Evolutionary conservation across 2,329 filamentous ascomycete genomes (phyloP).

Genomic region (Claviceps arundinis): DNA sequence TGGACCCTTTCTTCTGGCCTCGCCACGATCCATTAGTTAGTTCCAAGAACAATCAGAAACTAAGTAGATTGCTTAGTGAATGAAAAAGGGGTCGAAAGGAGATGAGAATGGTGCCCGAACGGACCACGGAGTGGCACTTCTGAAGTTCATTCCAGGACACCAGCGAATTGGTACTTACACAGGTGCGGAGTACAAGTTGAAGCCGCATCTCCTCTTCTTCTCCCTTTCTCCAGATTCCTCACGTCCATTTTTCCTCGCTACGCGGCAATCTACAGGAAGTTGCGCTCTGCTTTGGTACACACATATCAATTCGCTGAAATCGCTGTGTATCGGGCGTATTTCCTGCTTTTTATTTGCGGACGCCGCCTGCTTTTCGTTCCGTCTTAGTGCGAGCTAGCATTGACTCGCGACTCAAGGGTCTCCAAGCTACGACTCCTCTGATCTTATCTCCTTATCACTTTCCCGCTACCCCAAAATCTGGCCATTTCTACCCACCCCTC

Average conservation of each 20-base stretch:
- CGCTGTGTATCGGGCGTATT: background rate
- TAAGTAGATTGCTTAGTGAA: too few species aligned
- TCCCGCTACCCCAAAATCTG: background rate
- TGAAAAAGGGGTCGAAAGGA: background rate
- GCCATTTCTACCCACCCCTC: slow-evolving; percentile 1
- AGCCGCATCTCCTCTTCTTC: too few species aligned
- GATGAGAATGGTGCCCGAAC: background rate
- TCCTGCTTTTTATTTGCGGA: background rate
- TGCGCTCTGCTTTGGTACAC: background rate
- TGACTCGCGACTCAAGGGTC: background rate
- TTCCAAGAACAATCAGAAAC: background rate
- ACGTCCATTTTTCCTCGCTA: too few species aligned
- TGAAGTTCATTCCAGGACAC: background rate
- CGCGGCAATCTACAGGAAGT: background rate
- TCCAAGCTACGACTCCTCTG: background rate
- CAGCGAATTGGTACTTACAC: too few species aligned
- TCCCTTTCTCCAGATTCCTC: too few species aligned
- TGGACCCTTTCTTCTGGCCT: too few species aligned
- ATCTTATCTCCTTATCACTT: background rate
- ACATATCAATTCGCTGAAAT: background rate
- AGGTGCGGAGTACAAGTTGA: too few species aligned
- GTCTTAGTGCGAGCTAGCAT: background rate
- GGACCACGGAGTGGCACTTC: background rate
- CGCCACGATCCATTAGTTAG: too few species aligned
- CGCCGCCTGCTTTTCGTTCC: background rate